These are phyloP conservation scores for Oryza meyeriana DNA, from an alignment of 176 grass and related monocot genomes.

Conservation along the genomic window DNA sequence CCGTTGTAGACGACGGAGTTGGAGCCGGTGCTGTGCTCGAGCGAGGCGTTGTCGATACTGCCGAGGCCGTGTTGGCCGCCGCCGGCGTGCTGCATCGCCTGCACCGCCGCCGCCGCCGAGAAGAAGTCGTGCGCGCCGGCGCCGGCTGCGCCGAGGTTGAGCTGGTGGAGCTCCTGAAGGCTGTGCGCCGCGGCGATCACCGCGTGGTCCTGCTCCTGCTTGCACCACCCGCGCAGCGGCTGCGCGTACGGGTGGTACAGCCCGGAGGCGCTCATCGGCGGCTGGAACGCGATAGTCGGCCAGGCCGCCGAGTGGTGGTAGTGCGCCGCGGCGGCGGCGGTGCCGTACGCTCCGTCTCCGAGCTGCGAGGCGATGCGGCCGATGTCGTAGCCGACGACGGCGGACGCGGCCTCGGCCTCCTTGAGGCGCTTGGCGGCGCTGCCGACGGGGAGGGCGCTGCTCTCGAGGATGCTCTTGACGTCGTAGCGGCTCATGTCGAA, in stretches of 20 bases:
- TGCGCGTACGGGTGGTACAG: conserved; percentile 55
- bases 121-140: conserved; percentile 55
- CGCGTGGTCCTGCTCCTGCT: conserved; percentile 64
- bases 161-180: conserved; percentile 60
- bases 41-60: conserved; percentile 48
- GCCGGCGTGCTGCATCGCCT: not conserved
- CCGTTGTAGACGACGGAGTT: conserved; percentile 66
- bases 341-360: conserved; percentile 29
- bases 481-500: conserved; percentile 92
- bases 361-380: conserved; percentile 32
- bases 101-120: not conserved
- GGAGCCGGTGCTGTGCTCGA: conserved; percentile 72
- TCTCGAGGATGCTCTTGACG: conserved; percentile 78
- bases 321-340: not conserved
- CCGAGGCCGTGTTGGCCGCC: conserved; percentile 28
- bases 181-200: conserved; percentile 64
- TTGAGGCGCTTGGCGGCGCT: conserved; percentile 69
- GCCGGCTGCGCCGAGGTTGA: conserved; percentile 34
- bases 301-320: conserved; percentile 19
- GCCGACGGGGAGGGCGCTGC: conserved; percentile 65
- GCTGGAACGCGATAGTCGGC: conserved; percentile 70
- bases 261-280: not conserved
- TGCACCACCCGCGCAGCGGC: conserved; percentile 58
- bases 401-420: conserved; percentile 45
- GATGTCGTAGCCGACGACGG: conserved; percentile 42